These are phyloP conservation scores for Penicillium maclennaniae DNA, from an alignment of 495 filamentous ascomycete genomes.

Conservation along the genomic window DNA sequence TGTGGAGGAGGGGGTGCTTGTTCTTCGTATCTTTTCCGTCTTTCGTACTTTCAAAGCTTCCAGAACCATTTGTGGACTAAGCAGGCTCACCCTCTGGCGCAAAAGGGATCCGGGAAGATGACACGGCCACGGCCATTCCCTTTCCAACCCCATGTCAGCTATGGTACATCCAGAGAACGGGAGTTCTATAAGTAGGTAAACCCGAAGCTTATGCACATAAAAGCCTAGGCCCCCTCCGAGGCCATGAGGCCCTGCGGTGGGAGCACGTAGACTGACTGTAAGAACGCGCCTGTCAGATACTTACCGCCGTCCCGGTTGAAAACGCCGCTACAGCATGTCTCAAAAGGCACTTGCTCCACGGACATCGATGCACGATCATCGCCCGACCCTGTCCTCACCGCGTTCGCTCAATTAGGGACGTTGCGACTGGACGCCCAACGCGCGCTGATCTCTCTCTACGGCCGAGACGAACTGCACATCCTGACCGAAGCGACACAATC, in stretches of 20 bases:
- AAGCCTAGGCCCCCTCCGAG: too few relatives aligned
- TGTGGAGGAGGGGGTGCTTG: too few relatives aligned
- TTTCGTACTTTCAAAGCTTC: too few relatives aligned
- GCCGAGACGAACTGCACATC: slow-evolving; percentile 50
- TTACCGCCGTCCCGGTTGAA: slow-evolving; percentile 17
- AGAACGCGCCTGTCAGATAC: slow-evolving; percentile 11
- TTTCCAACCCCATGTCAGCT: slow-evolving; percentile 1
- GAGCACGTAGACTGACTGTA: slow-evolving; percentile 4
- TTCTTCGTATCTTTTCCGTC: too few relatives aligned
- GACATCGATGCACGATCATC: slow-evolving; percentile 21
- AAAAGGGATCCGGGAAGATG: too few relatives aligned
- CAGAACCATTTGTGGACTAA: too few relatives aligned
- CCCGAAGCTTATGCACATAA: background rate
- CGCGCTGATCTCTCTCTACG: slow-evolving; percentile 54
- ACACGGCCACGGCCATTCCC: too few relatives aligned
- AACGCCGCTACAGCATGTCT: slow-evolving; percentile 8
- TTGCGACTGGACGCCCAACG: slow-evolving; percentile 50
- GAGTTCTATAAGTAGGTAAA: slow-evolving; percentile 24
- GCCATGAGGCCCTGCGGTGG: too few relatives aligned
- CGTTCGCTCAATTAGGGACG: slow-evolving; percentile 58
- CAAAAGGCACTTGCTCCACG: background rate
- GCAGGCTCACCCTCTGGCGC: too few relatives aligned
- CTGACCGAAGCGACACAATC: slow-evolving; percentile 59
- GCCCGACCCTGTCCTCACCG: slow-evolving; percentile 53
- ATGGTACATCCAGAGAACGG: slow-evolving; percentile 15